Evolutionary conservation across 208 protist species (phyloP).

Genomic region (Naegleria lovaniensis): DNA sequence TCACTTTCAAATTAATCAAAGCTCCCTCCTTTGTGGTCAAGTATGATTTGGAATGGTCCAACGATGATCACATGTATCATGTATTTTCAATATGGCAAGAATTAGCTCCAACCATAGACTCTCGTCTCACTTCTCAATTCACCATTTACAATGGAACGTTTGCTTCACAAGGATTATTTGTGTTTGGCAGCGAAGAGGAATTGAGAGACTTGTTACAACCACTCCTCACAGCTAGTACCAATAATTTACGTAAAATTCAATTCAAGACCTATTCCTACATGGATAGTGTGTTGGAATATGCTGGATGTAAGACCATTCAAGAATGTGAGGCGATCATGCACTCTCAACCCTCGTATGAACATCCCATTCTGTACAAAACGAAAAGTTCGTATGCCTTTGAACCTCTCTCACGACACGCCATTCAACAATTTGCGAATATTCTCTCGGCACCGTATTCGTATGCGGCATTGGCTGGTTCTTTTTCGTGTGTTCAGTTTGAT

Average conservation of each 20-base stretch:
- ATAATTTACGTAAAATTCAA: neutral
- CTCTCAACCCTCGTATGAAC: neutral
- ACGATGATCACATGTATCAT: neutral
- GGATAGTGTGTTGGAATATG: neutral
- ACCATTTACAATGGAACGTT: neutral
- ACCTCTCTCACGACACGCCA: neutral
- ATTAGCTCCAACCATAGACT: neutral
- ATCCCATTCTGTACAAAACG: neutral
- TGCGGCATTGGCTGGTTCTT: neutral
- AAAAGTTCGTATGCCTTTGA: neutral
- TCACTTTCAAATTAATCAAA: constrained; percentile 19
- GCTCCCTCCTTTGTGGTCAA: neutral
- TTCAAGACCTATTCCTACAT: neutral
- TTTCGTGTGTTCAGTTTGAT: neutral
- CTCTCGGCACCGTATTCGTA: neutral
- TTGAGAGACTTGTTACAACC: neutral
- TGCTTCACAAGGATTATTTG: neutral
- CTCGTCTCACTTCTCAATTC: neutral
- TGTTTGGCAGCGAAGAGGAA: neutral
- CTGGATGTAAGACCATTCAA: neutral
- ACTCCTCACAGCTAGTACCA: neutral
- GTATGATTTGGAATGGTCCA: neutral
- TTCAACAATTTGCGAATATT: neutral
- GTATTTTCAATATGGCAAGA: neutral
- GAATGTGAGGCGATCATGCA: neutral